These are phyloP conservation scores for Penicillium sp. DNA, from an alignment of 2,329 filamentous ascomycete genomes.

Conservation along the genomic window DNA sequence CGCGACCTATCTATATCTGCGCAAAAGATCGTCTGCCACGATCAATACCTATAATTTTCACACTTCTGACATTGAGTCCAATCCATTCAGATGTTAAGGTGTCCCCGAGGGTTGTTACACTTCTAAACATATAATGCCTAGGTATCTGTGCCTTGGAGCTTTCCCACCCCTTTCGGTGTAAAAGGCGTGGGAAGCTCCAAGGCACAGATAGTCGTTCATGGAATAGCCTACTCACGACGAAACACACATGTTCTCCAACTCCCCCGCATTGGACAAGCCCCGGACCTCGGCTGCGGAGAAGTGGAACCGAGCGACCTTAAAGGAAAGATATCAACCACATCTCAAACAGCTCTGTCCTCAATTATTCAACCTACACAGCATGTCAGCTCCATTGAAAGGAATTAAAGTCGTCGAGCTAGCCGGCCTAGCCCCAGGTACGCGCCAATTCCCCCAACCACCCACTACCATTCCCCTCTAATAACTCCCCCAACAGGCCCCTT, in stretches of 20 bases:
- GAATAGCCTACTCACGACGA: no score
- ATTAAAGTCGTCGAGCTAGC: slow-evolving; percentile 64
- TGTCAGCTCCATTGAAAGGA: slow-evolving; percentile 46
- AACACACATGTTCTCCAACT: not conserved
- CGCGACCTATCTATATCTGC: no score
- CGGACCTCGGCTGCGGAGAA: slow-evolving; percentile 17
- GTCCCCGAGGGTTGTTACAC: no score
- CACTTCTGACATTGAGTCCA: no score
- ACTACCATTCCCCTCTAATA: slow-evolving; percentile 1
- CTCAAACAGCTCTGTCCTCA: not conserved
- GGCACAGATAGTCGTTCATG: no score
- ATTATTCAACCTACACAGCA: slow-evolving; percentile 4
- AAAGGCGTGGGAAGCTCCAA: no score
- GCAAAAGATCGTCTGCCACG: no score
- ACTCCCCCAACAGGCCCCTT: slow-evolving; percentile 64
- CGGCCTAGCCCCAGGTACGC: slow-evolving; percentile 60
- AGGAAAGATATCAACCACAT: slow-evolving; percentile 1
- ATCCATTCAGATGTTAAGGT: no score
- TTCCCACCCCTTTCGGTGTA: no score
- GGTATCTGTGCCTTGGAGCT: no score
- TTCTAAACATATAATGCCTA: no score
- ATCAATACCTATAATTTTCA: no score
- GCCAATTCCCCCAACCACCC: not conserved
- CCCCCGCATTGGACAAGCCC: slow-evolving; percentile 12
- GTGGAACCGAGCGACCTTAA: not conserved